Conservation (phyloP, 2,329 filamentous ascomycete genomes). For the Arthrobotrys iridis region DNA sequence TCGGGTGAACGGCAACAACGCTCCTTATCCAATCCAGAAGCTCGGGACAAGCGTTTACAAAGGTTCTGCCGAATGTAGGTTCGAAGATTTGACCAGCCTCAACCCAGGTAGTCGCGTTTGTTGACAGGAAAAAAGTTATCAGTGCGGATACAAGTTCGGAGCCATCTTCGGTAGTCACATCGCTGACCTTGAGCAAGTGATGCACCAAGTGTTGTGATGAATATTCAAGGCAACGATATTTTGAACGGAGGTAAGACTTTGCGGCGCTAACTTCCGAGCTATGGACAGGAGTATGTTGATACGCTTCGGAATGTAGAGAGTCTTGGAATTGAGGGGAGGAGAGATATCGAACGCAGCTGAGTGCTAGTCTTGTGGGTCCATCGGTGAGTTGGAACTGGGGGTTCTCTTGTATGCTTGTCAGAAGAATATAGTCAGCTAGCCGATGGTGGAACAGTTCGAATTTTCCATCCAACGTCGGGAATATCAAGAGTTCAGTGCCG, state of each 20-base stretch:
- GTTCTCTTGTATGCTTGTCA: constrained; percentile 48
- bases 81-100: constrained; percentile 48
- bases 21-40: constrained; percentile 42
- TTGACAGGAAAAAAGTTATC: constrained; percentile 49
- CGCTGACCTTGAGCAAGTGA: constrained; percentile 49
- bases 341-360: constrained; percentile 45
- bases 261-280: constrained; percentile 18
- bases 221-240: constrained; percentile 45
- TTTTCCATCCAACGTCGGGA: constrained; percentile 44
- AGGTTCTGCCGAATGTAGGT: constrained; percentile 11
- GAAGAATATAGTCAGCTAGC: constrained; percentile 45
- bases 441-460: constrained; percentile 51
- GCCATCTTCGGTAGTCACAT: constrained; percentile 48
- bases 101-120: constrained; percentile 48
- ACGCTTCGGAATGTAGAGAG: constrained; percentile 36
- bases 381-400: constrained; percentile 53
- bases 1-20: constrained; percentile 40
- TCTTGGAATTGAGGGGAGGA: constrained; percentile 48
- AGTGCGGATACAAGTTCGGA: constrained; percentile 41
- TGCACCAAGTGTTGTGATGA: constrained; percentile 27
- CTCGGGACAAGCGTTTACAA: constrained; percentile 27
- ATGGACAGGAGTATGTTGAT: constrained; percentile 27
- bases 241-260: constrained; percentile 41
- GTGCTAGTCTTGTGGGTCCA: constrained; percentile 38
- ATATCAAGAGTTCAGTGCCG: constrained; percentile 46